Percentiles rank a stretch among this genome's conserved stretches.
phyloP scores from a whole-genome alignment of 2,329 filamentous ascomycete genomes.

The Cryphonectria parasitica region DNA sequence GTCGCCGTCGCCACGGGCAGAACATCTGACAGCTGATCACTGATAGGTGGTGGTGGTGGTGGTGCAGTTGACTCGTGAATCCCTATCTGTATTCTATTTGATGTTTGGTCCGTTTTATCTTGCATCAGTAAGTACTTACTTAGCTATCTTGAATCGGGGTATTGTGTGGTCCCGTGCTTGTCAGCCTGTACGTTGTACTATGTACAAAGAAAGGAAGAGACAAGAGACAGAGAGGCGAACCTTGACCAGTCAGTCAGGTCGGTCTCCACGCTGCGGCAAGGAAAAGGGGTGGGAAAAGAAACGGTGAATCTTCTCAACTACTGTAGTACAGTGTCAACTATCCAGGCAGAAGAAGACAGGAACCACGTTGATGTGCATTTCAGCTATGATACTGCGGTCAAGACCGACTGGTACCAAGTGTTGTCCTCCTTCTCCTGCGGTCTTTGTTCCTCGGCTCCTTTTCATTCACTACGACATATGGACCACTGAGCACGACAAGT shows the following conservation, averaged over 20 bases:
- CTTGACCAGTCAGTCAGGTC: background rate
- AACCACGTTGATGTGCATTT: slow-evolving; percentile 14
- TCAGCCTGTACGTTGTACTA: background rate
- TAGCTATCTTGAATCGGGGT: background rate
- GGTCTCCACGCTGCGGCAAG: background rate
- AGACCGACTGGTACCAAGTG: background rate
- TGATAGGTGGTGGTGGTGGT: background rate
- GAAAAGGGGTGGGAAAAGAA: background rate
- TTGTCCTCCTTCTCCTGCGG: background rate
- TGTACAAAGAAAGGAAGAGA: background rate
- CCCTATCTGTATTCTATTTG: background rate
- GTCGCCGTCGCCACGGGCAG: slow-evolving; percentile 13
- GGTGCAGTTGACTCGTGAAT: background rate
- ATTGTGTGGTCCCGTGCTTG: background rate
- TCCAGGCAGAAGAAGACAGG: background rate
- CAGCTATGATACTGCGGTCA: background rate
- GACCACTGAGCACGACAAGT: background rate
- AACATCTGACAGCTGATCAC: slow-evolving; percentile 15
- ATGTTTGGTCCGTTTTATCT: background rate
- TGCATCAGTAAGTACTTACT: background rate
- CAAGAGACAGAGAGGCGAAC: background rate
- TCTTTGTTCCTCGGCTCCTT: slow-evolving; percentile 1
- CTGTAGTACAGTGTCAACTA: background rate
- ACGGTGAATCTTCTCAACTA: slow-evolving; percentile 4
- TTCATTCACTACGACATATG: background rate